Conservation (phyloP, 441 rosid genomes). For the Gossypium trilobum region DNA sequence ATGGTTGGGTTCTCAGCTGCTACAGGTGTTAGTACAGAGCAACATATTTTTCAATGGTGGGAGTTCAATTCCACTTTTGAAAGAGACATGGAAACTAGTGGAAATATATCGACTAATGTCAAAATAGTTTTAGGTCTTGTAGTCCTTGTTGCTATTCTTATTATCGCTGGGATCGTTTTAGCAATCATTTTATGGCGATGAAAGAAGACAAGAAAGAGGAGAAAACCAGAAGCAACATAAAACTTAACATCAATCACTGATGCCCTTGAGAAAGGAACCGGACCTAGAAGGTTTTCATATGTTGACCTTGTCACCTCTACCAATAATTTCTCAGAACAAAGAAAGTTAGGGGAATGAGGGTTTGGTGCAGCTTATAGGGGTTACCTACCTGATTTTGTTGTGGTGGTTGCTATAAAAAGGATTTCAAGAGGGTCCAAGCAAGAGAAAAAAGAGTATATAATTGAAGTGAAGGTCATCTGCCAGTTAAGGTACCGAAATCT, state of each 20-base stretch:
- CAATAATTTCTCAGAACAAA: background rate
- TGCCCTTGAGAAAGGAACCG: constrained; percentile 37
- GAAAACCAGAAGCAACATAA: background rate
- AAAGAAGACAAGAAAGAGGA: background rate
- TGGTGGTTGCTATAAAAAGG: background rate
- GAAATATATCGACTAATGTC: background rate
- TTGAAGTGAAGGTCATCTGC: constrained; percentile 38
- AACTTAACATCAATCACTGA: constrained; percentile 26
- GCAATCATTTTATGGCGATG: constrained; percentile 1
- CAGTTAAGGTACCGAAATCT: constrained; percentile 36
- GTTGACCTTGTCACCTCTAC: constrained; percentile 29
- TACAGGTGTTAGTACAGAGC: background rate
- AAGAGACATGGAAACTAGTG: background rate
- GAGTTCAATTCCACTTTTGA: constrained; percentile 11
- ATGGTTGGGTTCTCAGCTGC: constrained; percentile 17
- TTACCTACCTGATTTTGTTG: constrained; percentile 9
- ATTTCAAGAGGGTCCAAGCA: constrained; percentile 15
- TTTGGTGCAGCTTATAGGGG: constrained; percentile 44
- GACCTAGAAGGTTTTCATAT: constrained; percentile 41
- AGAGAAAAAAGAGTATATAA: constrained; percentile 17
- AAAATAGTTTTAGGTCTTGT: background rate
- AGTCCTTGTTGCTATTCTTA: background rate
- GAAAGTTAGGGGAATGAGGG: constrained; percentile 35
- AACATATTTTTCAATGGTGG: background rate
- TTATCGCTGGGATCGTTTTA: background rate